phyloP scores from a whole-genome alignment of 2,329 filamentous ascomycete genomes.

The Fusarium foetens region DNA sequence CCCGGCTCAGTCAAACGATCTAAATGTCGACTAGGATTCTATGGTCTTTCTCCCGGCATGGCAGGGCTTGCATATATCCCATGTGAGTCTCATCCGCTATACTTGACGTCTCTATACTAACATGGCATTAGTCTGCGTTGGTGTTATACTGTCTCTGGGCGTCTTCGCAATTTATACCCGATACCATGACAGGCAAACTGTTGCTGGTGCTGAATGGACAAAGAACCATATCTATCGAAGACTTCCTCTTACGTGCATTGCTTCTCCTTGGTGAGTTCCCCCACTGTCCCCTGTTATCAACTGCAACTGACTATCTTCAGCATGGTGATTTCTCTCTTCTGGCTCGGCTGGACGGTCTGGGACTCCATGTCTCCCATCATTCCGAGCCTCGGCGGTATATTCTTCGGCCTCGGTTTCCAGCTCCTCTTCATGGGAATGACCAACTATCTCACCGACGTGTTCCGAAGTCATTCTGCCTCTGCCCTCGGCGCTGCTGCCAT shows the following conservation, averaged over 20 bases:
- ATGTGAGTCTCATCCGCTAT: slow-evolving; percentile 47
- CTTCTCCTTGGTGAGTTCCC: slow-evolving; percentile 68
- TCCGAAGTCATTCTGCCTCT: slow-evolving; percentile 49
- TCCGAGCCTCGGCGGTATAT: slow-evolving; percentile 54
- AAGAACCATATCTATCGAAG: slow-evolving; percentile 49
- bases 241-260: slow-evolving; percentile 62
- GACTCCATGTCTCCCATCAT: slow-evolving; percentile 46
- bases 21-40: slow-evolving; percentile 42
- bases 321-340: slow-evolving; percentile 67
- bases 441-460: slow-evolving; percentile 51
- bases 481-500: slow-evolving; percentile 49
- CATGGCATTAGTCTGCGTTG: slow-evolving; percentile 39
- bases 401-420: slow-evolving; percentile 53
- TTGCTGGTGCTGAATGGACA: slow-evolving; percentile 46
- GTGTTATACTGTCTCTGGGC: slow-evolving; percentile 37
- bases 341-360: slow-evolving; percentile 69
- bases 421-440: slow-evolving; percentile 51
- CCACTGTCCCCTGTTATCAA: not conserved
- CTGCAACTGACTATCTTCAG: slow-evolving; percentile 40
- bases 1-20: not conserved
- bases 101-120: not conserved
- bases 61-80: slow-evolving; percentile 60
- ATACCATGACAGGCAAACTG: slow-evolving; percentile 42
- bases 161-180: slow-evolving; percentile 44
- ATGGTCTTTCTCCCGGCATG: slow-evolving; percentile 58